Evolutionary conservation across 305 asterid species (phyloP), one percentile per base, ranked within the genome.

Genomic region (Fraxinus angustifolia): DNA sequence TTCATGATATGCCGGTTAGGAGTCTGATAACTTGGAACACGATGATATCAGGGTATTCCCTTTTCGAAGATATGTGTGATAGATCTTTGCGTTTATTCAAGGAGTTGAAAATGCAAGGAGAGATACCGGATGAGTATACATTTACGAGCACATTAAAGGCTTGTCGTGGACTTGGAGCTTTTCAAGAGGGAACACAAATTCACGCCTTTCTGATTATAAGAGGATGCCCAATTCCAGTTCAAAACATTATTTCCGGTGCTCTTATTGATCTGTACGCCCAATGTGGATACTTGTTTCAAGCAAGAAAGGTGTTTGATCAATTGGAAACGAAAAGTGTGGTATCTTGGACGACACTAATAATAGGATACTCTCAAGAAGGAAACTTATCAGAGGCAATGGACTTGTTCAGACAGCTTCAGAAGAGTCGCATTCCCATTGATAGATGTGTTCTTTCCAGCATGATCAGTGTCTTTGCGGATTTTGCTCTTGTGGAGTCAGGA

Each of bases 81-180:
- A 90, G 86, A 80, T 84, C 91, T 73, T 75, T 92, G 82, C 75
- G 16, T 80, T 78, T 86, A 80, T 88, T 90, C 80, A 83, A 80
- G 76, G 83, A 85, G 76, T 77, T 92, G 93, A 89, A 79, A 81
- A 77, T 81, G 75, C 62, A 75, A n/a, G 91, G 92, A 73, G 90
- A 90, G 86, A 82, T 16, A 28, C 94, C 94, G 0, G 91, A 92
- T 7, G 91, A 87, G 62, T 92, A 83, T 72, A 90, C 94, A 4
- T 82, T 87, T 42, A 84, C 97, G 3, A 90, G 97, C 90, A 83
- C 89, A 11, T 77, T 92, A 78, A 92, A 92, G 83, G 93, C 94
- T 50, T 92, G 97, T 60, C 82, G 89, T 78, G 81, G 73, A 73
- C 84, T 86, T 62, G 88, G 90, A 82, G 93, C 96, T 7, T 79